Evolutionary conservation across 768 basidiomycete species (phyloP), one percentile per base, ranked within the genome.

Genomic region (Dendrothele bispora): DNA sequence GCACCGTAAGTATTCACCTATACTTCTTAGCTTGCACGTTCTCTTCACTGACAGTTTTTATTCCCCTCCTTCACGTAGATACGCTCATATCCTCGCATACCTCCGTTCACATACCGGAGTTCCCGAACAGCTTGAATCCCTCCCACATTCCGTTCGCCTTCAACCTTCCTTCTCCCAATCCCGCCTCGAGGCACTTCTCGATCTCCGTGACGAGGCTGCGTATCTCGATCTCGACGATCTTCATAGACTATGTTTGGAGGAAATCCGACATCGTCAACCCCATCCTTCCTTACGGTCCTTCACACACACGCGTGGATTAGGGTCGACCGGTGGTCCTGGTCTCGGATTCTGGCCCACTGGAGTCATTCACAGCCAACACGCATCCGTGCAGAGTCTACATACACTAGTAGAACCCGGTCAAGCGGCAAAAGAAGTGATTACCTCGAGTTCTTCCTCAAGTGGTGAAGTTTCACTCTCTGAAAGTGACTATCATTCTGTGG

Each of bases 131-230:
- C 72, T 78, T 6, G 75, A 80, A 30, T 52, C 62, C 6, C 75
- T 91, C 5, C 88, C 89, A 1, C 81, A 80, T 21, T 74, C 77
- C 5, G 74, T 79, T 2, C 80, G 79, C 49, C 73, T 79, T 18
- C 65, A 66, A 29, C 69, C 73, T 10, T 3, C 24, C 26, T 65
- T 65, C 21, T 72, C 72, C 5, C 67, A 64, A 15, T 58, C 72
- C 2, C 79, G 80, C 8, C 68, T 90, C 17, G 89, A 90, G 44
- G 70, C 68, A 1, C 75, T 92, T 20, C 74, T 88, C 36, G 86
- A 89, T 51, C 78, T 91, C 20, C 80, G 88, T 10, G 88, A 92
- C 53, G 90, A 93, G 60, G 86, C 90, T 2, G 70, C 71, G 34
- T 90, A 82, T 58, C 79, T 92, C n/a, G 82, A 79, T 22, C 80